Evolutionary conservation across 2,329 filamentous ascomycete genomes (phyloP).

Genomic region (Aspergillus chevalieri): DNA sequence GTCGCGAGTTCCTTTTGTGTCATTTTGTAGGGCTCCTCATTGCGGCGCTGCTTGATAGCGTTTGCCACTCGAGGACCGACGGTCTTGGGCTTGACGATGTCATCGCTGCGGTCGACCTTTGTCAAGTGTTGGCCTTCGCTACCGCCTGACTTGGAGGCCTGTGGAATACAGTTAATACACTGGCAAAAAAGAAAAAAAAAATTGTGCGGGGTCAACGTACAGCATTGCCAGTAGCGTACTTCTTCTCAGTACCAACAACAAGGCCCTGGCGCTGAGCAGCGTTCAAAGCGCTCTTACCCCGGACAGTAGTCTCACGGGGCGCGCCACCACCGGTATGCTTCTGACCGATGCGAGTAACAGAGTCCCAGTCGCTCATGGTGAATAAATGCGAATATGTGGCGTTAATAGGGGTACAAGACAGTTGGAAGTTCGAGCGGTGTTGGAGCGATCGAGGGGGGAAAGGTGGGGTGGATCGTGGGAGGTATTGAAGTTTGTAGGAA

Average conservation of each 20-base stretch:
- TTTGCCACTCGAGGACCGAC: constrained; percentile 74
- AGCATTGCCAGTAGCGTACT: constrained; percentile 68
- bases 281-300: constrained; percentile 77
- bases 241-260: constrained; percentile 86
- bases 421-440: not conserved
- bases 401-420: not conserved
- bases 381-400: constrained; percentile 1
- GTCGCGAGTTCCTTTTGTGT: constrained; percentile 83
- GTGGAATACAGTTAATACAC: constrained; percentile 9
- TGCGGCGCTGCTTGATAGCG: constrained; percentile 73
- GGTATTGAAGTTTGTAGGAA: constrained; percentile 17
- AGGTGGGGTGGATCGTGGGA: constrained; percentile 5
- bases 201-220: constrained; percentile 53
- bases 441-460: constrained; percentile 1
- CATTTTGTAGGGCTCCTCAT: constrained; percentile 85
- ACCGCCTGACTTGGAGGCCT: constrained; percentile 43
- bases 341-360: constrained; percentile 87
- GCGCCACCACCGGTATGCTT: constrained; percentile 62
- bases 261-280: constrained; percentile 76
- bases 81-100: constrained; percentile 95
- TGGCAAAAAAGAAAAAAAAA: constrained; percentile 1
- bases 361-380: constrained; percentile 75
- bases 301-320: constrained; percentile 79
- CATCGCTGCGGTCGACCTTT: constrained; percentile 94
- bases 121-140: constrained; percentile 89